Base-by-base conservation (phyloP, 139 green algal species). In the Haematococcus sp. region DNA sequence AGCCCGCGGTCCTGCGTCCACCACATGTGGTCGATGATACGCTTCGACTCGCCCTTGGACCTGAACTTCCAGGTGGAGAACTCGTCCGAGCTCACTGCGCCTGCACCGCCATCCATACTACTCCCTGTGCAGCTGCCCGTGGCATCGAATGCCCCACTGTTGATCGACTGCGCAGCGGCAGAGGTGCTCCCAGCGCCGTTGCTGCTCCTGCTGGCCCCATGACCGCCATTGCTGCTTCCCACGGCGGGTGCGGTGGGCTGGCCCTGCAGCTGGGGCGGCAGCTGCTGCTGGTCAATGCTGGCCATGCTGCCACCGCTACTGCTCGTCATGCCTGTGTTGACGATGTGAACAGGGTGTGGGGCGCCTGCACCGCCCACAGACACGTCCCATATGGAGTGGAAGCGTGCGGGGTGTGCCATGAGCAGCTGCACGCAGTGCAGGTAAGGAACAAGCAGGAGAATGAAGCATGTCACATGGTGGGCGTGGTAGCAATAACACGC, bases 11-110 rank as follows among this genome's bases (percentile, higher is more conserved):
- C 3, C 20, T 40, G 51, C 15, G 34, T 79, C 72, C 77, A 88
- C 76, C 78, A 91, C 35, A 91, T 84, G 80, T 88, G 87, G 73
- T 91, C 86, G 28, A 82, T 85, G 52, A 81, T 84, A 17, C 86
- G 74, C 71, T 82, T 82, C 5, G 70, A 76, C 43, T 77, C 78
- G 4, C 80, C 84, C 15, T 66, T 66, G 30, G 35, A 64, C 5
- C 76, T 35, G 63, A 86, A 86, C 72, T 86, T 86, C 84, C 84
- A 90, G 0, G 84, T 90, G 20, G 75, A 87, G 46, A 89, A 86
- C 66, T 83, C 76, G 30, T 4, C 17, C 34, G 59, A n/a, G 51
- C 54, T 23, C 40, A 52, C 16, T 9, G 23, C 19, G 35, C 60
- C 34, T 33, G 27, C 27, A 46, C 58, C 23, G 68, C 68, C 64